Conservation (phyloP, 2,329 filamentous ascomycete genomes). For the Ophiostoma sp. region DNA sequence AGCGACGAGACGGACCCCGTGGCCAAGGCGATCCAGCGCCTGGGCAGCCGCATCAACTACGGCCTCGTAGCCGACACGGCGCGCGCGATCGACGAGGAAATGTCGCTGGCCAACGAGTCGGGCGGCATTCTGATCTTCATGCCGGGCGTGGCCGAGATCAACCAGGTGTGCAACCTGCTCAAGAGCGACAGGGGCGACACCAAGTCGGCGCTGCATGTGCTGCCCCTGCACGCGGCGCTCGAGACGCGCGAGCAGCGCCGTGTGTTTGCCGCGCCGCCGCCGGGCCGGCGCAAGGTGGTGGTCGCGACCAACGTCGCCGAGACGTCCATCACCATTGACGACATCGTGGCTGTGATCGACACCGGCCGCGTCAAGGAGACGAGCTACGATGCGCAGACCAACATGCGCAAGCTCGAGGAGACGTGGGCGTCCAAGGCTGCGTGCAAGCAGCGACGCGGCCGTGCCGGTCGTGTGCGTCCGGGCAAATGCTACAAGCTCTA, state of each 20-base stretch:
- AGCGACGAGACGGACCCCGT: constrained; percentile 47
- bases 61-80: constrained; percentile 76
- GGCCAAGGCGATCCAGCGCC: constrained; percentile 63
- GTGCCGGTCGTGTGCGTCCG: constrained; percentile 85
- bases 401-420: constrained; percentile 91
- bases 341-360: constrained; percentile 93
- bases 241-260: constrained; percentile 80
- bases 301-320: constrained; percentile 96
- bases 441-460: constrained; percentile 87
- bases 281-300: constrained; percentile 82
- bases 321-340: constrained; percentile 97
- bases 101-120: constrained; percentile 58
- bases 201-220: constrained; percentile 53
- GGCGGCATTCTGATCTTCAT: constrained; percentile 95
- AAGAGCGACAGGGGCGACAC: constrained; percentile 42
- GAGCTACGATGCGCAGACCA: constrained; percentile 82
- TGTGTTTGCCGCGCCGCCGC: constrained; percentile 72
- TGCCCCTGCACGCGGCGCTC: constrained; percentile 88
- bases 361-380: constrained; percentile 95
- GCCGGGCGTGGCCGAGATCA: constrained; percentile 88
- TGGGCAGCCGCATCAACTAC: constrained; percentile 87
- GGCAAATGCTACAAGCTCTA: constrained; percentile 95
- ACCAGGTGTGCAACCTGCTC: constrained; percentile 66
- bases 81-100: constrained; percentile 70
- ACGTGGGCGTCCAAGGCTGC: constrained; percentile 92